These are phyloP conservation scores for Paxillus ammoniavirescens DNA, from an alignment of 768 basidiomycete genomes.

Conservation along the genomic window DNA sequence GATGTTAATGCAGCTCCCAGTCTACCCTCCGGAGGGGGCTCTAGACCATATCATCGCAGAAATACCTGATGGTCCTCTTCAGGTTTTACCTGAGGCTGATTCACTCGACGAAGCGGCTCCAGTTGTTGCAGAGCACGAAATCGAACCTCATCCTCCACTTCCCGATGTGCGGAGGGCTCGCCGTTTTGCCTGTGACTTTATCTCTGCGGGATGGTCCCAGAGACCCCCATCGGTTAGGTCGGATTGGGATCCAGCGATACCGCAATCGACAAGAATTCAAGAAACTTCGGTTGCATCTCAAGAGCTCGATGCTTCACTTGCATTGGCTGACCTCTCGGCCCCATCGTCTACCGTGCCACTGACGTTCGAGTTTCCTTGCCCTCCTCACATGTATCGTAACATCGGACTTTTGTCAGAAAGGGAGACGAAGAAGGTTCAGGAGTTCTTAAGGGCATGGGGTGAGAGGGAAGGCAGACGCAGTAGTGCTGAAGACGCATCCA, in stretches of 20 bases:
- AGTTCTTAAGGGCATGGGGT: conserved; percentile 16
- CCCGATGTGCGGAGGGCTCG: conserved; percentile 3
- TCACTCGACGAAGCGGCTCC: background rate
- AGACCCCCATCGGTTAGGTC: background rate
- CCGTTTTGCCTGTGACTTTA: conserved; percentile 9
- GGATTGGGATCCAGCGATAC: background rate
- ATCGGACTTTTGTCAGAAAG: conserved; percentile 6
- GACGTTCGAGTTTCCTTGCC: background rate
- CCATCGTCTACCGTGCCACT: background rate
- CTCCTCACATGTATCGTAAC: background rate
- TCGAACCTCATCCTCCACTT: background rate
- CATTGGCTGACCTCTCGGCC: background rate
- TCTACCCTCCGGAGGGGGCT: background rate
- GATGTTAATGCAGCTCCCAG: background rate
- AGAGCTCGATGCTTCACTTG: background rate
- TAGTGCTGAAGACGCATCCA: conserved; percentile 10
- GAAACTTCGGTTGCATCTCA: background rate
- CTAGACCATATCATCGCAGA: background rate
- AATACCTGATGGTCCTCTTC: background rate
- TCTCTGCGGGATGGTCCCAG: background rate
- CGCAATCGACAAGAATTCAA: background rate
- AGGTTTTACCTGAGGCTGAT: background rate
- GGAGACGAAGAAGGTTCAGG: conserved; percentile 13
- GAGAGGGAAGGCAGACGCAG: conserved; percentile 6
- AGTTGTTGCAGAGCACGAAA: background rate